Conservation (phyloP, 2,329 filamentous ascomycete genomes). For the Botryotinia calthae region DNA sequence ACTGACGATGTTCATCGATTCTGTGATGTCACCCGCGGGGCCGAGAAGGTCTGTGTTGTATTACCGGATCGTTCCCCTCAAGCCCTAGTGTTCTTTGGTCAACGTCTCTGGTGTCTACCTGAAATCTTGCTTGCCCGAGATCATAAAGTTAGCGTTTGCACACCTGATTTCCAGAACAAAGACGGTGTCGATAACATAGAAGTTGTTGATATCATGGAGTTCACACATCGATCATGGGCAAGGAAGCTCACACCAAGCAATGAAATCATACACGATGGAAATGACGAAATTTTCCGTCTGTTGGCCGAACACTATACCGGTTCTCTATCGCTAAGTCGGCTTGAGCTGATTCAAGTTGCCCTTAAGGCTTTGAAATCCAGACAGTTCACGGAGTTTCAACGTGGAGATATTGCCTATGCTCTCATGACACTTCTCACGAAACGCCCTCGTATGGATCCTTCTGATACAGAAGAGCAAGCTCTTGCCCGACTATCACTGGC, state of each 20-base stretch:
- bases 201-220: slow-evolving; percentile 21
- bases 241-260: neutral
- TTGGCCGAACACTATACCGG: slow-evolving; percentile 20
- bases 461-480: slow-evolving; percentile 37
- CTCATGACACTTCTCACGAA: slow-evolving; percentile 38
- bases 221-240: slow-evolving; percentile 21
- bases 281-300: slow-evolving; percentile 20
- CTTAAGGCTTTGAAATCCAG: slow-evolving; percentile 19
- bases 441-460: slow-evolving; percentile 31
- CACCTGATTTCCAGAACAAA: neutral
- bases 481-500: slow-evolving; percentile 38
- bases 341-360: slow-evolving; percentile 19
- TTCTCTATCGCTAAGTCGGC: slow-evolving; percentile 13
- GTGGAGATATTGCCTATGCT: slow-evolving; percentile 38
- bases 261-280: slow-evolving; percentile 13
- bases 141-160: slow-evolving; percentile 19
- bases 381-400: slow-evolving; percentile 18
- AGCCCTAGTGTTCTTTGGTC: slow-evolving; percentile 19
- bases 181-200: slow-evolving; percentile 16
- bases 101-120: slow-evolving; percentile 20
- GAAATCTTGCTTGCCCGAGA: slow-evolving; percentile 21
- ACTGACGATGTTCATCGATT: slow-evolving; percentile 23
- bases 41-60: slow-evolving; percentile 19
- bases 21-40: slow-evolving; percentile 20
- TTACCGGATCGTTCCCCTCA: slow-evolving; percentile 7